Evolutionary conservation across 768 basidiomycete genomes (phyloP), one percentile per base, ranked within the genome.

Genomic region (Tricholoma hemisulphureum): DNA sequence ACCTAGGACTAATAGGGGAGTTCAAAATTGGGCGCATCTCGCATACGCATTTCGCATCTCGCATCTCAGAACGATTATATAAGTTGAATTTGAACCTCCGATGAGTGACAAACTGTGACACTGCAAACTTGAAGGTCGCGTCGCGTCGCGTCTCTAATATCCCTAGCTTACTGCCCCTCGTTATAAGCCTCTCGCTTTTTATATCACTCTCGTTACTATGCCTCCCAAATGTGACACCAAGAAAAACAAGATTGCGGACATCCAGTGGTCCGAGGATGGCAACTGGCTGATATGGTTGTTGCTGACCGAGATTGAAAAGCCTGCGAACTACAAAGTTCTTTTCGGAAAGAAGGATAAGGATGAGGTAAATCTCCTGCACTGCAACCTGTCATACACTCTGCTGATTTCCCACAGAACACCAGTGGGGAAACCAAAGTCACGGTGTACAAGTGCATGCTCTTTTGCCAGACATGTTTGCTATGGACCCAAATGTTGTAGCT

Each of bases 351-450:
- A 35, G 23, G 43, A 56, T 18, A 26, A 14, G 26, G 45, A 55
- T 21, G 59, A 65, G 35, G 58, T 59, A 51, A 16, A 45, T 62
- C n/a, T 58, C 29, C 10, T 31, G 35, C 10, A 45, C 11, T 20
- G 6, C 23, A n/a, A 13, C 14, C 21, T 6, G 31, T 39, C 32
- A n/a, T 46, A 23, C 51, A 21, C 16, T 26, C 28, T n/a, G 31
- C 32, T 37, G 31, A 37, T 57, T 7, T 24, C 23, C 9, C 24
- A 34, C 51, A 70, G 69, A 65, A 67, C 24, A 68, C 65, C n/a
- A 65, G 59, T 57, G 67, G 63, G 1, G 63, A 69, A 18, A 58
- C 54, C 2, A 68, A 67, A 49, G 59, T 54, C 31, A 56, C 23
- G 11, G 66, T 66, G 7, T 66, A 54, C 59, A 63, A 64, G 45